Conservation (phyloP, 2,329 filamentous ascomycete genomes). For the Colletotrichum sp. region DNA sequence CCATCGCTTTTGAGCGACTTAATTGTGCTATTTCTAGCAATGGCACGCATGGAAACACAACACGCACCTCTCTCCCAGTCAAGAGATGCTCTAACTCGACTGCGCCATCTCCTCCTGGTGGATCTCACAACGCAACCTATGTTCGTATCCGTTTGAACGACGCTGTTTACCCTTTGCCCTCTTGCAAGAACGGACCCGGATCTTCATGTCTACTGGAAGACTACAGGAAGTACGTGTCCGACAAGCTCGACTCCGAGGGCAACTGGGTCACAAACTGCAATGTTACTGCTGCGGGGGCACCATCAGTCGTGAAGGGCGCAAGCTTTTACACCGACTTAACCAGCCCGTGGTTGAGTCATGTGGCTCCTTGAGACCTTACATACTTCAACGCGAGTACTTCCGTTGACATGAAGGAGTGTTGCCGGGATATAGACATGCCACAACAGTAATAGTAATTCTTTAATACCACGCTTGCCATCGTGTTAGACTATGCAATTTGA, state of each 20-base stretch:
- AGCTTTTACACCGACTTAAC: conserved; percentile 54
- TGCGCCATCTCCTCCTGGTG: neutral
- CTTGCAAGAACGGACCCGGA: conserved; percentile 61
- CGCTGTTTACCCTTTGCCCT: conserved; percentile 63
- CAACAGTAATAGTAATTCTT: neutral
- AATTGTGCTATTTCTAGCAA: conserved; percentile 45
- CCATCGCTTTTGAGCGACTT: conserved; percentile 68
- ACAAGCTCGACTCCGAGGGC: conserved; percentile 53
- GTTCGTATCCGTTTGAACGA: conserved; percentile 67
- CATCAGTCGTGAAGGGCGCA: conserved; percentile 47
- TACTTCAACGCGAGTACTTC: neutral
- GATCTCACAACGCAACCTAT: conserved; percentile 42
- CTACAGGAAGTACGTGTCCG: conserved; percentile 47
- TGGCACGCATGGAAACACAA: conserved; percentile 7
- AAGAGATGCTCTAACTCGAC: neutral
- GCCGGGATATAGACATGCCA: neutral
- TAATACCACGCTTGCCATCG: neutral
- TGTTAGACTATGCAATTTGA: neutral
- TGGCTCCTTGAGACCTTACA: neutral
- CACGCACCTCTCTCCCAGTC: neutral
- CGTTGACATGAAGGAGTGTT: neutral
- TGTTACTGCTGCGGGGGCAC: conserved; percentile 43
- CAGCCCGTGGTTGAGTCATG: conserved; percentile 9
- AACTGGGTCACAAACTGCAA: conserved; percentile 55
- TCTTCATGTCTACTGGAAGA: conserved; percentile 53